Conservation (phyloP, 139 green algal genomes). For the Chlorella vulgaris region DNA sequence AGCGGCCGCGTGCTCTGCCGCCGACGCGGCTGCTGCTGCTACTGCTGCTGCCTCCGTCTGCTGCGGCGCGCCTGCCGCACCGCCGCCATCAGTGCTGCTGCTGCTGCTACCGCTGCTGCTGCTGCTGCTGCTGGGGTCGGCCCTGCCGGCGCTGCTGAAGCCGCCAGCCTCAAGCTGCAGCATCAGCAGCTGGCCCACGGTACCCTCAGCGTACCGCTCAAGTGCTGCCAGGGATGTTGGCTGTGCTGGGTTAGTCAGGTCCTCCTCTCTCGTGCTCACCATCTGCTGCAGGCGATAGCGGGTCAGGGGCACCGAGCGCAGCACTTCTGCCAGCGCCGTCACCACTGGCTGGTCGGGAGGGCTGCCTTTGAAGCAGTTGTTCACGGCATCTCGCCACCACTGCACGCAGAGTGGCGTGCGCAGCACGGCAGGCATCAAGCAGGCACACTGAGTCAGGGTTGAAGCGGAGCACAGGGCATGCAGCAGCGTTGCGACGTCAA, state of each 20-base stretch:
- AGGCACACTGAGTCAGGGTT: too few species aligned
- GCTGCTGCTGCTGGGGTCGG: constrained; percentile 3
- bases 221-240: constrained; percentile 63
- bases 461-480: too few species aligned
- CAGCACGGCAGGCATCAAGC: too few species aligned
- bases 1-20: constrained; percentile 75
- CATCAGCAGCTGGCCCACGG: constrained; percentile 61
- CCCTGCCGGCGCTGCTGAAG: background rate
- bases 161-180: constrained; percentile 59
- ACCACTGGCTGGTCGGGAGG: constrained; percentile 62
- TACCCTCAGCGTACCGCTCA: constrained; percentile 78
- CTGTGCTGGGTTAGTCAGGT: constrained; percentile 57
- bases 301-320: constrained; percentile 30
- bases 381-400: constrained; percentile 84
- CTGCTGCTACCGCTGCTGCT: constrained; percentile 73
- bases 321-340: constrained; percentile 55
- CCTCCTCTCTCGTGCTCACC: constrained; percentile 63
- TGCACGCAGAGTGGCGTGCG: constrained; percentile 45
- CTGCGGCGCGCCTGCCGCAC: background rate
- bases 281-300: constrained; percentile 78
- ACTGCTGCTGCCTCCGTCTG: constrained; percentile 63
- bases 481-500: too few species aligned
- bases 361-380: constrained; percentile 51
- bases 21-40: constrained; percentile 69
- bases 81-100: constrained; percentile 29